Conservation (phyloP, 1,284 basidiomycete genomes). For the Inonotus obliquus region DNA sequence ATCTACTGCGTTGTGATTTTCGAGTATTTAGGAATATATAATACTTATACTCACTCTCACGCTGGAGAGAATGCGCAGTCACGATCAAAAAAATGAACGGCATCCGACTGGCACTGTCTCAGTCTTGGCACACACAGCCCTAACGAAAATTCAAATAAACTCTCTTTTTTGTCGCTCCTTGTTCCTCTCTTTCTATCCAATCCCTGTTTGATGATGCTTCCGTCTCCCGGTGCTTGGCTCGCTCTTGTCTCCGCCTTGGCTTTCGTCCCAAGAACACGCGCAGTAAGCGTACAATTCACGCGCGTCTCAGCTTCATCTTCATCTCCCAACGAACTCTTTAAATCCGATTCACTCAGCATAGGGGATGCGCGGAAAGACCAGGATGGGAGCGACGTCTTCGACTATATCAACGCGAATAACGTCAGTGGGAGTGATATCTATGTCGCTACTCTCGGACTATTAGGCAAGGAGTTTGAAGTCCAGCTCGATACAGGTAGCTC, state of each 20-base stretch:
- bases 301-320: not conserved
- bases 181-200: no score
- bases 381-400: constrained; percentile 12
- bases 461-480: constrained; percentile 12
- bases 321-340: not conserved
- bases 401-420: constrained; percentile 14
- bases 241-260: not conserved
- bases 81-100: no score
- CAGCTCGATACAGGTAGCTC: constrained; percentile 20
- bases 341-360: not conserved
- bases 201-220: not conserved
- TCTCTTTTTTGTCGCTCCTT: no score
- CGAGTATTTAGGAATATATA: no score
- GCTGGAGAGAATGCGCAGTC: no score
- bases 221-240: not conserved
- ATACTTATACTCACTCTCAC: no score
- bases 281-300: not conserved
- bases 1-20: no score
- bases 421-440: constrained; percentile 14
- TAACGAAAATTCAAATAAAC: no score
- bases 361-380: not conserved
- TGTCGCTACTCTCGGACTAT: constrained; percentile 10
- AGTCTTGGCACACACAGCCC: no score
- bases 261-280: not conserved
- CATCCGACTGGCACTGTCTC: no score